Percentiles rank a stretch among this genome's conserved stretches.
Evolutionary conservation across 2,329 filamentous ascomycete genomes (phyloP).

Genomic region (Boeremia lycopersici): DNA sequence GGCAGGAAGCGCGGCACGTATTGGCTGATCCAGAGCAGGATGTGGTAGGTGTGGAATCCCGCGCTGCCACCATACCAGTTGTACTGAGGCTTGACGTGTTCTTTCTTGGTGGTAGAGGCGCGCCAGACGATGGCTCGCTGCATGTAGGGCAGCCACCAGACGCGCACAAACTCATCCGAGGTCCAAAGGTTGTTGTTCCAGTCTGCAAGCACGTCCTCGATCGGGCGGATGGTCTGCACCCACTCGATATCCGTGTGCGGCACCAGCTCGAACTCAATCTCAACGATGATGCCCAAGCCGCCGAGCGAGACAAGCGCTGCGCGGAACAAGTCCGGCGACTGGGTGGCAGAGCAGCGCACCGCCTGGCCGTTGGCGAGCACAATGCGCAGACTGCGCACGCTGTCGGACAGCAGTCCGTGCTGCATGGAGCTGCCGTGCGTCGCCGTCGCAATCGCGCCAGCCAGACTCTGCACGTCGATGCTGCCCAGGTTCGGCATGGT

Average conservation of each 20-base stretch:
- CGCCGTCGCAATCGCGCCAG: conserved; percentile 88
- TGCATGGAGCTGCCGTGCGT: conserved; percentile 87
- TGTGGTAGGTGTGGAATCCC: conserved; percentile 91
- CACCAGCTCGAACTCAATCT: conserved; percentile 83
- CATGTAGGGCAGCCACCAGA: conserved; percentile 98
- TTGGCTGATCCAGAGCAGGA: conserved; percentile 80
- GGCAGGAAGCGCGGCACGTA: conserved; percentile 80
- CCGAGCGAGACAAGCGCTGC: conserved; percentile 87
- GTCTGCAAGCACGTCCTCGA: conserved; percentile 69
- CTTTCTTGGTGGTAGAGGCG: conserved; percentile 75
- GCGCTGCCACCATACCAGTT: conserved; percentile 83
- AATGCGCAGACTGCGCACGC: conserved; percentile 74
- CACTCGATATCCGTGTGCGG: conserved; percentile 85
- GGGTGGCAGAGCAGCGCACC: conserved; percentile 69
- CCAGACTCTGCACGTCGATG: conserved; percentile 93
- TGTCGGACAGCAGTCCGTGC: conserved; percentile 85
- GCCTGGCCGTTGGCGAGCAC: conserved; percentile 81
- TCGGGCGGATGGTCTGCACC: conserved; percentile 77
- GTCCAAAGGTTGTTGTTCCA: conserved; percentile 83
- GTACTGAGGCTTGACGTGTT: conserved; percentile 62
- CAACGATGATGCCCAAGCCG: conserved; percentile 86
- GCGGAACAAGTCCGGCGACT: conserved; percentile 80
- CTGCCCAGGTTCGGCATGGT: conserved; percentile 92
- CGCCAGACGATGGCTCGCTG: conserved; percentile 87
- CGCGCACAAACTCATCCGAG: conserved; percentile 83